phyloP scores from a whole-genome alignment of 768 basidiomycete species.

The Tephrocybe sp. region DNA sequence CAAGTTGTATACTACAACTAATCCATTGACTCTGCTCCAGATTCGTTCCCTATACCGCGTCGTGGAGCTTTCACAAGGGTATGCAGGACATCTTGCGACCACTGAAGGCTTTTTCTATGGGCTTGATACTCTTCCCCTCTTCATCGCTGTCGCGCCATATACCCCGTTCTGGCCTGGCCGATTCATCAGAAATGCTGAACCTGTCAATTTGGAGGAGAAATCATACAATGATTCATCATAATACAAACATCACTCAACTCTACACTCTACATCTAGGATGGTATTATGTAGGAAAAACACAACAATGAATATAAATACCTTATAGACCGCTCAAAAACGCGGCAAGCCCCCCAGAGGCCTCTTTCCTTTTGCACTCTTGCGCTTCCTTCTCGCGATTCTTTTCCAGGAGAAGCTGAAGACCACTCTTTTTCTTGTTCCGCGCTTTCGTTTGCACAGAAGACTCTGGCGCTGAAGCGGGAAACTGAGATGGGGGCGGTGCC shows the following conservation, averaged over 20 bases:
- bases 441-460: constrained; percentile 24
- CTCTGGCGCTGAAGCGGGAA: neutral
- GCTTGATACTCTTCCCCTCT: constrained; percentile 63
- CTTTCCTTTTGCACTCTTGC: constrained; percentile 33
- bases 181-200: constrained; percentile 33
- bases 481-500: neutral
- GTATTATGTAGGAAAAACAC: too few species aligned
- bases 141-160: constrained; percentile 57
- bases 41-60: constrained; percentile 63
- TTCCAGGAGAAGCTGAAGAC: constrained; percentile 63
- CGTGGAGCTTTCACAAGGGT: constrained; percentile 65
- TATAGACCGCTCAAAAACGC: constrained; percentile 51
- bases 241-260: too few species aligned
- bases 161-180: constrained; percentile 64
- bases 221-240: too few species aligned
- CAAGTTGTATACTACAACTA: neutral
- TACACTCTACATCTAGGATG: too few species aligned
- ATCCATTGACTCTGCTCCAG: constrained; percentile 26
- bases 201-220: neutral
- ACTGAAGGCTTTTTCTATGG: constrained; percentile 65
- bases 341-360: constrained; percentile 41
- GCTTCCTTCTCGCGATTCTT: constrained; percentile 57
- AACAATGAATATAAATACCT: neutral
- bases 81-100: constrained; percentile 50
- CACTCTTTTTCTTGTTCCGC: constrained; percentile 54